Evolutionary conservation across 345 rosid genomes (phyloP).

Genomic region (Citrus mangshanensis): DNA sequence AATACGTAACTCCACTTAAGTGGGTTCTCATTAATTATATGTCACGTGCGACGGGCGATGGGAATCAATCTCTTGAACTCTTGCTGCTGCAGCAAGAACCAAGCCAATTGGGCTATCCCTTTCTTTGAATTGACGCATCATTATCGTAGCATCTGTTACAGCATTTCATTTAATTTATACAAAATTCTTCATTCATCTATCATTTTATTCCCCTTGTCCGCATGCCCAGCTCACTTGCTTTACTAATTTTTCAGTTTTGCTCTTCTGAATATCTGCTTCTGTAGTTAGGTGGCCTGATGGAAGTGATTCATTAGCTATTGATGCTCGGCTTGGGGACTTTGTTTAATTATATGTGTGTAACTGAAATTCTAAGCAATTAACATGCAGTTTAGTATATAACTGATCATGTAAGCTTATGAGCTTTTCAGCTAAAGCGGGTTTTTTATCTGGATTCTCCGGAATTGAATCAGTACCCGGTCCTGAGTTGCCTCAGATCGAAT

Average conservation of each 20-base stretch:
- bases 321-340: background rate
- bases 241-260: background rate
- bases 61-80: too few species aligned
- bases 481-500: slow-evolving; percentile 70
- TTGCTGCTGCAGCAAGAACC: too few species aligned
- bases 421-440: slow-evolving; percentile 72
- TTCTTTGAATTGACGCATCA: too few species aligned
- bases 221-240: background rate
- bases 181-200: background rate
- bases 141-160: background rate
- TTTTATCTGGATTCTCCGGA: slow-evolving; percentile 78
- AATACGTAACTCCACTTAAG: background rate
- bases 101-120: too few species aligned
- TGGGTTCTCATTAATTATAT: too few species aligned
- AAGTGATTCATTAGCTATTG: background rate
- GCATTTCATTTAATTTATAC: background rate
- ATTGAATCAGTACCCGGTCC: slow-evolving; percentile 95
- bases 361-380: background rate
- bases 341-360: too few species aligned
- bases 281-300: background rate
- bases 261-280: background rate
- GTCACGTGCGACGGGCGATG: too few species aligned
- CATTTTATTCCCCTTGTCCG: background rate
- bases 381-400: background rate
- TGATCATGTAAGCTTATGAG: background rate